Conservation (phyloP, 164 flowering plant genomes). For the Aristolochia contorta region DNA sequence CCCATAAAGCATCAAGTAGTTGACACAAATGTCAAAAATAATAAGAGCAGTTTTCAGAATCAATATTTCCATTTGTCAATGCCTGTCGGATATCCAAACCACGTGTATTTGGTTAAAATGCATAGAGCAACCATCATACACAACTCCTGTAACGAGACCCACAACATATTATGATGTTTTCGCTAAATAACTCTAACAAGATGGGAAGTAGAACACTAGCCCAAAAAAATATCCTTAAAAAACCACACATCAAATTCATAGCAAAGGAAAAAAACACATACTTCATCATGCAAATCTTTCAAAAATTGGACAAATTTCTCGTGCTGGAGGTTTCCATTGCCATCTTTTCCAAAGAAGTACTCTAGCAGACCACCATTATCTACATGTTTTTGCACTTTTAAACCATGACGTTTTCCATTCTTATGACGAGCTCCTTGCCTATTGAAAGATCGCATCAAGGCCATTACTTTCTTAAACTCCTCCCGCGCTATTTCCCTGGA, state of each 20-base stretch:
- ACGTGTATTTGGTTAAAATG: no score
- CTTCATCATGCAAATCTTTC: conserved; percentile 68
- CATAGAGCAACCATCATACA: no score
- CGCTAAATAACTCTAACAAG: background rate
- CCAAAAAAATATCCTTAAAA: background rate
- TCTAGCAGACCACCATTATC: conserved; percentile 86
- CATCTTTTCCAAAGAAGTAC: conserved; percentile 88
- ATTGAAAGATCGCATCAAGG: conserved; percentile 66
- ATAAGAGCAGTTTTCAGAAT: no score
- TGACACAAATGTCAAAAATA: no score
- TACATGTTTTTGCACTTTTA: conserved; percentile 49
- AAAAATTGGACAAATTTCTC: conserved; percentile 65
- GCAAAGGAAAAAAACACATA: conserved; percentile 17
- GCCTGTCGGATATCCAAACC: no score
- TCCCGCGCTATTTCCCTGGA: conserved; percentile 66
- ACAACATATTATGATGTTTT: no score
- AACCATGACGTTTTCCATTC: conserved; percentile 59
- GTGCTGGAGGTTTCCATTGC: conserved; percentile 44
- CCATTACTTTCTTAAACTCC: conserved; percentile 93
- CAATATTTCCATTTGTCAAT: no score
- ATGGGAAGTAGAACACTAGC: background rate
- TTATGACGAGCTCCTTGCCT: conserved; percentile 77
- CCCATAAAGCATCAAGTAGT: no score
- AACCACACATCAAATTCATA: background rate
- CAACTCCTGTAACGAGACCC: no score